Base-by-base conservation (phyloP, 2,329 filamentous ascomycete species). In the Colletotrichum filicis region DNA sequence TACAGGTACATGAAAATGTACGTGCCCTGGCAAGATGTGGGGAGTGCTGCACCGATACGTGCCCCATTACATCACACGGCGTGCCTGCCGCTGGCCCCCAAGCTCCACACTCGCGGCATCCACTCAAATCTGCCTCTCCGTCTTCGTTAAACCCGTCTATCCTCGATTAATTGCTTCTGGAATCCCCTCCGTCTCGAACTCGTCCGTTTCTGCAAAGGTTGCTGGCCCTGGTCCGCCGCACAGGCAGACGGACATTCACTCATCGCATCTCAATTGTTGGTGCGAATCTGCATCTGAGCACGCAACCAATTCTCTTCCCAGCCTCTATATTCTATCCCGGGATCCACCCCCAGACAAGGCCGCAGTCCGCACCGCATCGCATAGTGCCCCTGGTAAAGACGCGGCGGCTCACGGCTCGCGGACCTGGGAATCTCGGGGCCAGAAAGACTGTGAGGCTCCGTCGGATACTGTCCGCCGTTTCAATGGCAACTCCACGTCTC, bases 391-490 rank as follows among this genome's bases (percentile, higher is more conserved):
- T 49, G 19, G 42, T 19, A 49, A 8, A n/a, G 19, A 49, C 42
- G 19, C 42, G 19, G 42, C 42, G 19, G 42, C 42, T 49, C 42
- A 22, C 42, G 42, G 42, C 4, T 49, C 7, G 19, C 42, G 42
- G 42, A 19, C n/a, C 42, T 49, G 42, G 53, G 24, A 56, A 28
- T 11, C 11, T 26, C 24, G 53, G 53, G 19, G 53, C 26, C 22
- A 56, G 61, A 52, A 52, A 22, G 22, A 8, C 32, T 12, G 32
- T 16, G 28, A 64, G 61, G 32, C 53, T 59, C 30, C 58, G 59
- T 69, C 59, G 49, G 30, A 64, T 53, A 22, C 66, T 59, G 32
- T 53, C 59, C 69, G 30, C 69, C 69, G 53, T 72, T 72, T 72
- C 59, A 69, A 72, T 53, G 32, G 37, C 65, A 63, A 59, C 59